Evolutionary conservation across 768 basidiomycete species (phyloP), one percentile per base, ranked within the genome.

Genomic region (Lactarius akahatsu): DNA sequence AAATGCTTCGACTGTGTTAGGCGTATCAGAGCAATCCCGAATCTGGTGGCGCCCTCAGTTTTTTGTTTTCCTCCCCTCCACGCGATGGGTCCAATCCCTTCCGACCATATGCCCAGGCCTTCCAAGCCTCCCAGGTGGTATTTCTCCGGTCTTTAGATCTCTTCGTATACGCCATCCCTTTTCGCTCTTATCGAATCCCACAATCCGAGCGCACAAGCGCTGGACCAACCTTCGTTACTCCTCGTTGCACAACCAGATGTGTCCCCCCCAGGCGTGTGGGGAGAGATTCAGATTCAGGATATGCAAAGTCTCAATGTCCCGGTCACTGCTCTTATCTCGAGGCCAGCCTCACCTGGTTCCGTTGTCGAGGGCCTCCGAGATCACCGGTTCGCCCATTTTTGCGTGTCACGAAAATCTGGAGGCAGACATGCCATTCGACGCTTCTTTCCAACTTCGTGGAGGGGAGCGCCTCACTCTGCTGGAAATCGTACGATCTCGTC

Each of bases 161-260:
- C 58, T 4, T 65, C 64, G 3, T 60, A 65, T 50, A 56, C 64
- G 1, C 59, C 59, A 1, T 32, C 59, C 0, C 52, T 60, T 3
- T 55, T 59, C 1, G 40, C 64, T 13, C 64, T 65, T 32, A 60
- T 60, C 52, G 30, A 55, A 11, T 43, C 64, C 1, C 64, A n/a
- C 36, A 23, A 34, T 3, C 15, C 47, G 3, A 6, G 20, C 28
- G 1, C 30, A 2, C 56, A 38, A 5, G 3, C 1, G 2, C 15
- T 7, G 30, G 18, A 32, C 16, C 9, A 1, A 8, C 63, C 67
- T 6, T 45, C 57, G 11, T 11, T 68, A 7, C 59, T 64, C 13
- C 20, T 62, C 26, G 36, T 68, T 6, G 52, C 61, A 2, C 55
- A 36, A 28, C 60, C 43, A 6, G 59, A 52, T 1, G 30, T 15